These are phyloP conservation scores for Echium plantagineum DNA, from an alignment of 257 asterid species.

Conservation along the genomic window DNA sequence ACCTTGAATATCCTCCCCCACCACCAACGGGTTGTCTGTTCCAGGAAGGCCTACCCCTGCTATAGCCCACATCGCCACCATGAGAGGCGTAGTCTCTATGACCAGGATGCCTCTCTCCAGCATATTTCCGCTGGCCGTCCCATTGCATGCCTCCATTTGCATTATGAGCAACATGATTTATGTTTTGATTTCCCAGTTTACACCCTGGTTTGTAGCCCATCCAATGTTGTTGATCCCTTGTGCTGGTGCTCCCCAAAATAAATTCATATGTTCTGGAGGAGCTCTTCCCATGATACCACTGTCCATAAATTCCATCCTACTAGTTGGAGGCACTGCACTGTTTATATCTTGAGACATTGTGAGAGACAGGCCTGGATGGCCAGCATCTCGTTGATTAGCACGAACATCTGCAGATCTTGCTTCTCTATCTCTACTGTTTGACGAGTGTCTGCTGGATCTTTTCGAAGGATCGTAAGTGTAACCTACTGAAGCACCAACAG, in stretches of 20 bases:
- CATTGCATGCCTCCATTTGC: constrained; percentile 40
- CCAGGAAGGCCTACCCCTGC: constrained; percentile 60
- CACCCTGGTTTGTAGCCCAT: constrained; percentile 36
- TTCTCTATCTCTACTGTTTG: constrained; percentile 69
- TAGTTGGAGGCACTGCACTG: constrained; percentile 20
- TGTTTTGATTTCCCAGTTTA: constrained; percentile 37
- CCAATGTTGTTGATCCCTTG: constrained; percentile 52
- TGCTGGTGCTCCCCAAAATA: constrained; percentile 52
- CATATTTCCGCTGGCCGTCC: constrained; percentile 64
- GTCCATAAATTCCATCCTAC: constrained; percentile 31
- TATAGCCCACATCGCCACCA: constrained; percentile 40
- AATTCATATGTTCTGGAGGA: constrained; percentile 66
- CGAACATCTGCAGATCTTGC: constrained; percentile 33
- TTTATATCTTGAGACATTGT: constrained; percentile 23
- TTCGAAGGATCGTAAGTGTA: constrained; percentile 36
- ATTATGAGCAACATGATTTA: constrained; percentile 31
- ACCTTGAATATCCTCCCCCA: constrained; percentile 52
- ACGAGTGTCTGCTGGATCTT: constrained; percentile 48
- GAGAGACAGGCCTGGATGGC: constrained; percentile 33
- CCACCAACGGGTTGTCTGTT: constrained; percentile 53
- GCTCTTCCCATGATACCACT: constrained; percentile 45
- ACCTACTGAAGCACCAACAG: constrained; percentile 20
- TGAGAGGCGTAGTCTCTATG: constrained; percentile 66
- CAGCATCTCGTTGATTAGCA: constrained; percentile 21
- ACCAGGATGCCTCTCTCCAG: constrained; percentile 51